phyloP scores from a whole-genome alignment of 345 rosid genomes.

The Conringia planisiliqua region DNA sequence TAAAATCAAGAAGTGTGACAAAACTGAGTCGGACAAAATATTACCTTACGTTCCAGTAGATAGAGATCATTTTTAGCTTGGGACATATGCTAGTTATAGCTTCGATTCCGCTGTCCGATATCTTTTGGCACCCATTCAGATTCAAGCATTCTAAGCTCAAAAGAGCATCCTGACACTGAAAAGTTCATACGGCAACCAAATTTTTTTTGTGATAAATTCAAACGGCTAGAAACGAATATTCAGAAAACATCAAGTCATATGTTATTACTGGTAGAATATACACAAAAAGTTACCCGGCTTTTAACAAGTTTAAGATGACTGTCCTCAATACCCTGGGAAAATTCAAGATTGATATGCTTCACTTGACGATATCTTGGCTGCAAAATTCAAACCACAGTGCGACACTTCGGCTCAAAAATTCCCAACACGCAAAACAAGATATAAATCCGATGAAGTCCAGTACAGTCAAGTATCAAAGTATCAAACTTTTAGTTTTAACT shows the following conservation, averaged over 20 bases:
- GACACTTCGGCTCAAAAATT: background rate
- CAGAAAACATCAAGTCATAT: background rate
- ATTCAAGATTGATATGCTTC: slow-evolving; percentile 77
- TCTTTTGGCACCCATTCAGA: slow-evolving; percentile 93
- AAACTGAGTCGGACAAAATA: slow-evolving; percentile 9
- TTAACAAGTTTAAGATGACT: slow-evolving; percentile 57
- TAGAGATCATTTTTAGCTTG: slow-evolving; percentile 65
- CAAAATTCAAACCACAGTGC: slow-evolving; percentile 22
- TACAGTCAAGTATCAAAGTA: background rate
- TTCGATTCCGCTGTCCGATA: slow-evolving; percentile 79
- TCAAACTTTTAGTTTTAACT: slow-evolving; percentile 1
- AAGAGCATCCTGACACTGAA: slow-evolving; percentile 57
- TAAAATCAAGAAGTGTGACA: background rate
- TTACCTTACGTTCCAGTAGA: slow-evolving; percentile 96
- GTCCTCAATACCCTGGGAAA: slow-evolving; percentile 78
- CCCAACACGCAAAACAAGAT: background rate
- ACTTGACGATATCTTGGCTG: slow-evolving; percentile 69
- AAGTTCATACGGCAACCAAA: background rate
- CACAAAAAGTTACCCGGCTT: slow-evolving; percentile 40
- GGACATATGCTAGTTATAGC: slow-evolving; percentile 60
- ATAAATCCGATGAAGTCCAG: background rate
- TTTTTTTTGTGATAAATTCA: background rate
- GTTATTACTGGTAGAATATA: background rate
- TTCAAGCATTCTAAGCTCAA: slow-evolving; percentile 66
- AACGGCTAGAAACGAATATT: background rate